Percentiles rank a stretch among this genome's conserved stretches.
phyloP scores from a whole-genome alignment of 2,329 filamentous ascomycete genomes.

The Ceratocystis cubensis region DNA sequence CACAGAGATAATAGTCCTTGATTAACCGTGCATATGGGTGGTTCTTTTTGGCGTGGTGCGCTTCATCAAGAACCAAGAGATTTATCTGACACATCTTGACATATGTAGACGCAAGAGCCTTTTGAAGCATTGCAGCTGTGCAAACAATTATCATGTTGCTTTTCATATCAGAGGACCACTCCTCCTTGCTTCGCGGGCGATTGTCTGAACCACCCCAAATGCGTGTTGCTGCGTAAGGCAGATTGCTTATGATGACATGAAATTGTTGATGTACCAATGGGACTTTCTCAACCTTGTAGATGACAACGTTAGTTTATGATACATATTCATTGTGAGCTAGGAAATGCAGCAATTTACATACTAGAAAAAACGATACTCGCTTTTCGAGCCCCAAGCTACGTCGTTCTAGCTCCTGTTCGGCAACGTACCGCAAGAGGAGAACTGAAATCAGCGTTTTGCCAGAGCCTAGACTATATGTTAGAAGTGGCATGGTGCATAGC shows the following conservation, averaged over 20 bases:
- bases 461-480: slow-evolving; percentile 43
- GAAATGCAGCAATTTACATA: slow-evolving; percentile 27
- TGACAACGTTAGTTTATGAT: background rate
- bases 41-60: slow-evolving; percentile 88
- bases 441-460: slow-evolving; percentile 96
- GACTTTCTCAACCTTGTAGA: slow-evolving; percentile 61
- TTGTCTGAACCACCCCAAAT: slow-evolving; percentile 59
- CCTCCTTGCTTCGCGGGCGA: slow-evolving; percentile 31
- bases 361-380: slow-evolving; percentile 74
- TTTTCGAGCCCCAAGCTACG: slow-evolving; percentile 46
- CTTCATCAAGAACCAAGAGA: slow-evolving; percentile 87
- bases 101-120: slow-evolving; percentile 67
- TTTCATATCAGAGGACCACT: slow-evolving; percentile 41
- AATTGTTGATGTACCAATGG: slow-evolving; percentile 84
- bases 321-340: background rate
- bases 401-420: slow-evolving; percentile 65
- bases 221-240: slow-evolving; percentile 60
- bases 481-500: slow-evolving; percentile 20
- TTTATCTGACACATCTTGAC: slow-evolving; percentile 74
- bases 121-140: slow-evolving; percentile 74
- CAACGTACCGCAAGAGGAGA: slow-evolving; percentile 61
- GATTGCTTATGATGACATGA: slow-evolving; percentile 65
- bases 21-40: slow-evolving; percentile 86
- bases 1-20: slow-evolving; percentile 63
- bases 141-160: slow-evolving; percentile 79